Conservation (phyloP, 2,329 filamentous ascomycete genomes). For the Stylonectria norvegica region DNA sequence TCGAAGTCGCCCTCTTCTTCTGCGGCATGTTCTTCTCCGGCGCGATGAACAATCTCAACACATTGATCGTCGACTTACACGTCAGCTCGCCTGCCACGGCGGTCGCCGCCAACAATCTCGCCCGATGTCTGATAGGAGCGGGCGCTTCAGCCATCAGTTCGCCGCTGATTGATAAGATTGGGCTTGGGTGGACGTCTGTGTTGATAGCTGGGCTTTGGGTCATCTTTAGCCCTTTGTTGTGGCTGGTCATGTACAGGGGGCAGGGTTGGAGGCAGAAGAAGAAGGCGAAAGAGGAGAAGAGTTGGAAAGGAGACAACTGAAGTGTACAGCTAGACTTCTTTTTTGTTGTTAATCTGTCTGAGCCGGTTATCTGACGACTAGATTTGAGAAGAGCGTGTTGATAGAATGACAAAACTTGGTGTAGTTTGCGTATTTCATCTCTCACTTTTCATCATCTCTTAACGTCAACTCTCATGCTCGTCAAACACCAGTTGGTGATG, state of each 20-base stretch:
- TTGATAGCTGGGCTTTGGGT: constrained; percentile 2
- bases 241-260: neutral
- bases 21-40: constrained; percentile 4
- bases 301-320: no score
- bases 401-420: no score
- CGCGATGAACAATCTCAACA: constrained; percentile 7
- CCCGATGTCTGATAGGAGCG: constrained; percentile 3
- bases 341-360: no score
- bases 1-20: constrained; percentile 6
- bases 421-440: no score
- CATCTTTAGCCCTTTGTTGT: neutral
- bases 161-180: constrained; percentile 3
- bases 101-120: constrained; percentile 6
- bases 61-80: constrained; percentile 5
- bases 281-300: no score
- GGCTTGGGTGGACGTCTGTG: constrained; percentile 5
- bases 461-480: no score
- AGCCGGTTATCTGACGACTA: no score
- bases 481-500: constrained; percentile 11
- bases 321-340: no score
- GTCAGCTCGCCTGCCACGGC: constrained; percentile 4
- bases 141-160: constrained; percentile 3
- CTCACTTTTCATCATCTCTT: no score
- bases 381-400: no score
- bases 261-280: neutral